Percentiles rank a stretch among this genome's conserved stretches.
phyloP scores from a whole-genome alignment of 2,329 filamentous ascomycete genomes.

The Ascochyta viciae-villosae region DNA sequence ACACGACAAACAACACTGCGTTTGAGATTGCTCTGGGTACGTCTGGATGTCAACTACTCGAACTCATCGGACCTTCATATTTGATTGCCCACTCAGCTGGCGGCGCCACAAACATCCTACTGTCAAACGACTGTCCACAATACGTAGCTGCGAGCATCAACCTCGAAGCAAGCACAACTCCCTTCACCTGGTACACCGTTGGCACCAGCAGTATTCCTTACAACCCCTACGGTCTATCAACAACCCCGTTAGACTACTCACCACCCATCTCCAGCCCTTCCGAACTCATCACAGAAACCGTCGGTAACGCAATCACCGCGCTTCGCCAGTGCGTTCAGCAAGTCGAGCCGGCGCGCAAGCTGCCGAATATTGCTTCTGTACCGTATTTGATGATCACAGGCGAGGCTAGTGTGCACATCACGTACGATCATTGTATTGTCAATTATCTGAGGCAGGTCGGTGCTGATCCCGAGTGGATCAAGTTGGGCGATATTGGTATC shows the following conservation, averaged over 20 bases:
- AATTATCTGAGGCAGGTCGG: conserved; percentile 49
- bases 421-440: conserved; percentile 39
- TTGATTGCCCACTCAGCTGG: conserved; percentile 18
- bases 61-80: conserved; percentile 12
- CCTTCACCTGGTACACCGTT: conserved; percentile 15
- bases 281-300: no score
- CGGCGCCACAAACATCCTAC: conserved; percentile 15
- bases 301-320: no score
- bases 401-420: conserved; percentile 33
- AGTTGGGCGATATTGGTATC: conserved; percentile 53
- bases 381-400: conserved; percentile 37
- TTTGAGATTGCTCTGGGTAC: conserved; percentile 15
- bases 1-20: conserved; percentile 15
- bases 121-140: conserved; percentile 23
- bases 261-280: no score
- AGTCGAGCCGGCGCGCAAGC: conserved; percentile 24
- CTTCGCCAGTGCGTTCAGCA: conserved; percentile 11
- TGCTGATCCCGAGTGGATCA: conserved; percentile 52
- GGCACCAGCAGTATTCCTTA: conserved; percentile 2
- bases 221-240: conserved; percentile 14
- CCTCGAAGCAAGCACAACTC: conserved; percentile 17
- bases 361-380: conserved; percentile 34
- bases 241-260: conserved; percentile 4
- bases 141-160: conserved; percentile 19
- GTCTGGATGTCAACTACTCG: conserved; percentile 9